A percentile compares a stretch with the other conserved stretches of the same genome.
These are phyloP conservation scores for Corymbia citriodora DNA, from an alignment of 441 rosid species.

Conservation along the genomic window DNA sequence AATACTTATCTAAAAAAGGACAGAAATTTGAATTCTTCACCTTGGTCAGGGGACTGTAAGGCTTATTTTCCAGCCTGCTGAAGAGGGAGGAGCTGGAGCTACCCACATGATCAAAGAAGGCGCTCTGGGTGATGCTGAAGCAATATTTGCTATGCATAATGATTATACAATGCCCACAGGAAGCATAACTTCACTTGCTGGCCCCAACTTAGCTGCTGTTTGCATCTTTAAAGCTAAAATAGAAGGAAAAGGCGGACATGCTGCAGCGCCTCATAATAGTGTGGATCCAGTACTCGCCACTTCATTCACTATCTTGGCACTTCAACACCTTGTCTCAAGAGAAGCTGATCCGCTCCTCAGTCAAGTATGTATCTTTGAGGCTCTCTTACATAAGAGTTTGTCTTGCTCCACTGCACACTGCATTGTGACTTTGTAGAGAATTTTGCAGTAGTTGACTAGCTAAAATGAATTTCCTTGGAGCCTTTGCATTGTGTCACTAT, in stretches of 20 bases:
- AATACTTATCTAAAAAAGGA: neutral
- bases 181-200: slow-evolving; percentile 42
- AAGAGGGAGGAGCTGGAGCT: slow-evolving; percentile 92
- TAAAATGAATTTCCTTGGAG: neutral
- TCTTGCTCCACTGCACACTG: neutral
- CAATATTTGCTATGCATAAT: slow-evolving; percentile 75
- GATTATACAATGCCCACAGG: slow-evolving; percentile 35
- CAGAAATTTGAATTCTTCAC: neutral
- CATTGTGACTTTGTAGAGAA: neutral
- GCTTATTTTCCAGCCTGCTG: slow-evolving; percentile 90
- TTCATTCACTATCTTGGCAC: slow-evolving; percentile 59
- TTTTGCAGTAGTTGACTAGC: neutral
- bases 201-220: slow-evolving; percentile 56
- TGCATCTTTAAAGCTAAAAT: slow-evolving; percentile 47
- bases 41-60: slow-evolving; percentile 64
- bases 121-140: slow-evolving; percentile 75
- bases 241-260: slow-evolving; percentile 53
- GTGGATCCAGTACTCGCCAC: slow-evolving; percentile 63
- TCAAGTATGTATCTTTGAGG: slow-evolving; percentile 20
- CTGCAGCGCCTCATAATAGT: slow-evolving; percentile 39
- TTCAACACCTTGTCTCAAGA: slow-evolving; percentile 72
- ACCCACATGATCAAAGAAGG: slow-evolving; percentile 71
- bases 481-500: neutral
- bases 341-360: slow-evolving; percentile 76
- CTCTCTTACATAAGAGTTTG: neutral